These are phyloP conservation scores for Parachaetomium inaequale DNA, from an alignment of 495 filamentous ascomycete genomes.

Conservation along the genomic window DNA sequence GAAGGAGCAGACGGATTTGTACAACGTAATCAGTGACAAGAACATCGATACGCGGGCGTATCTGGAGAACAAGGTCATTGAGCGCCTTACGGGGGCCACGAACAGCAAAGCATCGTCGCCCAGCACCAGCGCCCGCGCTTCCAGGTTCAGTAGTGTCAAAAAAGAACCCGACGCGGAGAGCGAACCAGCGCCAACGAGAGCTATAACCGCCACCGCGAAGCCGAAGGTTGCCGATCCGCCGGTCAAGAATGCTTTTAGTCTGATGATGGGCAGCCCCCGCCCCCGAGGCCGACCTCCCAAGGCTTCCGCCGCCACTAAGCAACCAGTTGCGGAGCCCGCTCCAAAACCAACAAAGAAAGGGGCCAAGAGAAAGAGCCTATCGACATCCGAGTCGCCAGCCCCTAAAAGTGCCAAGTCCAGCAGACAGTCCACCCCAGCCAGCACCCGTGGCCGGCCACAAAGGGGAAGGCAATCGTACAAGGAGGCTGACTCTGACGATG, in stretches of 20 bases:
- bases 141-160: constrained; percentile 35
- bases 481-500: constrained; percentile 58
- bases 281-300: constrained; percentile 23
- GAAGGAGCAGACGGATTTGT: constrained; percentile 81
- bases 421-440: constrained; percentile 64
- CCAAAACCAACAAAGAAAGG: constrained; percentile 25
- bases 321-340: not conserved
- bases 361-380: constrained; percentile 46
- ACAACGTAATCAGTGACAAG: constrained; percentile 77
- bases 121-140: constrained; percentile 37
- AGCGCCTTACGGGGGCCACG: constrained; percentile 53
- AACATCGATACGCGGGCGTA: constrained; percentile 67
- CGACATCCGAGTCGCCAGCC: constrained; percentile 29
- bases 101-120: constrained; percentile 36
- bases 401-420: constrained; percentile 72
- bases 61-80: constrained; percentile 78
- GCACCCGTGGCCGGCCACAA: constrained; percentile 41
- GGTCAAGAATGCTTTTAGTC: constrained; percentile 42
- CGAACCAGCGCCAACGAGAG: constrained; percentile 9
- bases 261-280: constrained; percentile 47
- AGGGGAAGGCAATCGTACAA: constrained; percentile 45
- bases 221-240: constrained; percentile 7
- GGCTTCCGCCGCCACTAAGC: constrained; percentile 1
- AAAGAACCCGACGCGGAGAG: constrained; percentile 20
- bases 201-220: constrained; percentile 20